Conservation (phyloP, 306 rosid genomes). For the Amphicarpaea edgeworthii region DNA sequence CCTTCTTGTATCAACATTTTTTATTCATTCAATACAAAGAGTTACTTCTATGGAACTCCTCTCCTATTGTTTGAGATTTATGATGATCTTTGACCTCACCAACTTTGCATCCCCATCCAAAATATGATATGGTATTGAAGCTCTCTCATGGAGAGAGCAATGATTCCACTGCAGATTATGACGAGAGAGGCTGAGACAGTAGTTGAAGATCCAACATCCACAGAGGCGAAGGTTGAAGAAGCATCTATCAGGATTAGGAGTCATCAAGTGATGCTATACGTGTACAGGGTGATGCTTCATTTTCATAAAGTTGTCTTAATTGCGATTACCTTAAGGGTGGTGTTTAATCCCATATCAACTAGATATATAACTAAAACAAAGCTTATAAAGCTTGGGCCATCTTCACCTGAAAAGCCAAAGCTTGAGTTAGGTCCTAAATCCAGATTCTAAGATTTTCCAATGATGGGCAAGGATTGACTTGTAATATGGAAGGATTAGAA, state of each 20-base stretch:
- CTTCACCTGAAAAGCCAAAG: too few relatives aligned
- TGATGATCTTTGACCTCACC: not conserved
- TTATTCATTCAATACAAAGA: too few relatives aligned
- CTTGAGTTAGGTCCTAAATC: too few relatives aligned
- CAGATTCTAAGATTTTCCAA: not conserved
- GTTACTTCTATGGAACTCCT: too few relatives aligned
- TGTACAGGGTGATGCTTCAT: too few relatives aligned
- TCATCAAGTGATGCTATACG: slow-evolving; percentile 3
- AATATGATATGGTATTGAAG: too few relatives aligned
- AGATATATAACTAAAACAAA: too few relatives aligned
- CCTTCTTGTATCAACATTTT: too few relatives aligned
- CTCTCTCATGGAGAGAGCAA: not conserved
- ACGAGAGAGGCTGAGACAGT: not conserved
- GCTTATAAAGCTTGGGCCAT: too few relatives aligned
- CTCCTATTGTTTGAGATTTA: not conserved
- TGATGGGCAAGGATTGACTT: not conserved
- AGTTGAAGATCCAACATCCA: not conserved
- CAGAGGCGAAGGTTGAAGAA: not conserved
- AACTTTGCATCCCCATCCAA: not conserved
- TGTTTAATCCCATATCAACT: too few relatives aligned
- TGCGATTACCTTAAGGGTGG: too few relatives aligned
- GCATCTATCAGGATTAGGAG: not conserved
- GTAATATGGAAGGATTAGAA: not conserved
- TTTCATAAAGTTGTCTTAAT: too few relatives aligned
- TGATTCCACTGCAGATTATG: not conserved